Evolutionary conservation across 306 rosid genomes (phyloP).

Genomic region (Crataegus laevigata): DNA sequence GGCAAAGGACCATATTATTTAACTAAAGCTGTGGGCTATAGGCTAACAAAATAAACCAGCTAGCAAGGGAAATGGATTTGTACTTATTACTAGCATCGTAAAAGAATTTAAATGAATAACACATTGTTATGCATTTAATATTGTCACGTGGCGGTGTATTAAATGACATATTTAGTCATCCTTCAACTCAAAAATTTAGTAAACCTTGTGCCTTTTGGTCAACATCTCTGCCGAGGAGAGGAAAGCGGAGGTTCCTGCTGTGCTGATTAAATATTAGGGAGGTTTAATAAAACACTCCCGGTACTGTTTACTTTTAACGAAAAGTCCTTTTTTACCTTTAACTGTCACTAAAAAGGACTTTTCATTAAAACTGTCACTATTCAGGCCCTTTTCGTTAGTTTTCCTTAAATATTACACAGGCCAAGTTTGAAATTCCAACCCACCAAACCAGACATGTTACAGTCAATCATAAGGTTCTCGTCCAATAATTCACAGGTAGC

Average conservation of each 20-base stretch:
- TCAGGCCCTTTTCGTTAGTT: too few relatives aligned
- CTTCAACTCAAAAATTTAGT: neutral
- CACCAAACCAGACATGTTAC: neutral
- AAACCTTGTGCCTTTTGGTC: neutral
- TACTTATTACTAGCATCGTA: too few relatives aligned
- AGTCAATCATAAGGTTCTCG: neutral
- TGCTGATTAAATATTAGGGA: too few relatives aligned
- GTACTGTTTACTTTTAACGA: too few relatives aligned
- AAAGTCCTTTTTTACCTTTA: too few relatives aligned
- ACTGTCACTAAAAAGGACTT: too few relatives aligned
- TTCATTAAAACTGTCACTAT: too few relatives aligned
- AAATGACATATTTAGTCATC: neutral
- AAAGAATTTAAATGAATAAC: too few relatives aligned
- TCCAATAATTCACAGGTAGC: neutral
- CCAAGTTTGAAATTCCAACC: neutral
- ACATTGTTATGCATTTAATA: neutral
- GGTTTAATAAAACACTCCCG: too few relatives aligned
- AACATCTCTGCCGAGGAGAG: neutral
- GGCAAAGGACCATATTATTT: neutral
- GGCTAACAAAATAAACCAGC: neutral
- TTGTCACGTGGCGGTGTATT: fast-evolving
- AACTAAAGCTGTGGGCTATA: neutral
- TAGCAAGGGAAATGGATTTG: neutral
- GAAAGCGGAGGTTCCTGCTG: neutral
- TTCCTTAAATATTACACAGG: too few relatives aligned